These are phyloP conservation scores for Akanthomyces dipterigenus DNA, from an alignment of 2,329 filamentous ascomycete genomes.

Conservation along the genomic window DNA sequence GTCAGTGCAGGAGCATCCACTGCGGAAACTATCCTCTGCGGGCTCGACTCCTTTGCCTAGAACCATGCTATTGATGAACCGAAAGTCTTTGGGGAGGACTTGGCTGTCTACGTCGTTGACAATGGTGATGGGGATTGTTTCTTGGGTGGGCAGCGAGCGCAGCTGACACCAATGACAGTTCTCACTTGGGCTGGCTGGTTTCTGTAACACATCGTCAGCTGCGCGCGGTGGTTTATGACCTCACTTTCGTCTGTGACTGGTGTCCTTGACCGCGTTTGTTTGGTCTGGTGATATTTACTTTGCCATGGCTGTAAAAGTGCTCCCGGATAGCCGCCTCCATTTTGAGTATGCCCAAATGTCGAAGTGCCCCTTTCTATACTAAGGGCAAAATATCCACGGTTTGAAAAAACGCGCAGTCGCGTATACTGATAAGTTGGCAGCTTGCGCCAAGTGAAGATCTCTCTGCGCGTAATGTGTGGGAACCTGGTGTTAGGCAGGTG, in stretches of 20 bases:
- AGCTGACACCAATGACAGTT: constrained; percentile 59
- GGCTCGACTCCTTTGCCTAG: constrained; percentile 53
- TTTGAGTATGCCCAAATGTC: not conserved
- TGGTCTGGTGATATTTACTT: constrained; percentile 13
- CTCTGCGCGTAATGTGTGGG: not conserved
- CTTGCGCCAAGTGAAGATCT: not conserved
- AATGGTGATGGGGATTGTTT: constrained; percentile 49
- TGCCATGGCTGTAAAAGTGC: constrained; percentile 46
- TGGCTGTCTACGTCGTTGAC: constrained; percentile 55
- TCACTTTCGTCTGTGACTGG: not conserved
- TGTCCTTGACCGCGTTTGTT: not conserved
- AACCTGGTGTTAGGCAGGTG: not conserved
- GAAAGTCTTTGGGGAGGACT: constrained; percentile 56
- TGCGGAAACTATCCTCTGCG: constrained; percentile 54
- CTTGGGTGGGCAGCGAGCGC: constrained; percentile 44
- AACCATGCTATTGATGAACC: constrained; percentile 59
- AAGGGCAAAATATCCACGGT: not conserved
- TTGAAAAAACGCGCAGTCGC: not conserved
- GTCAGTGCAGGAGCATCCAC: constrained; percentile 60
- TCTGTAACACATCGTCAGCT: not conserved
- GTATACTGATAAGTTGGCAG: not conserved
- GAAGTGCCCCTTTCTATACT: not conserved
- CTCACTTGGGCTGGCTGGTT: constrained; percentile 23
- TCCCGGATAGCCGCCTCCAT: constrained; percentile 41
- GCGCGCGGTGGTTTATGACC: no score